Percentiles rank a stretch among this genome's conserved stretches.
phyloP scores from a whole-genome alignment of 129 eudicot genomes.

The Flaveria sonorensis region DNA sequence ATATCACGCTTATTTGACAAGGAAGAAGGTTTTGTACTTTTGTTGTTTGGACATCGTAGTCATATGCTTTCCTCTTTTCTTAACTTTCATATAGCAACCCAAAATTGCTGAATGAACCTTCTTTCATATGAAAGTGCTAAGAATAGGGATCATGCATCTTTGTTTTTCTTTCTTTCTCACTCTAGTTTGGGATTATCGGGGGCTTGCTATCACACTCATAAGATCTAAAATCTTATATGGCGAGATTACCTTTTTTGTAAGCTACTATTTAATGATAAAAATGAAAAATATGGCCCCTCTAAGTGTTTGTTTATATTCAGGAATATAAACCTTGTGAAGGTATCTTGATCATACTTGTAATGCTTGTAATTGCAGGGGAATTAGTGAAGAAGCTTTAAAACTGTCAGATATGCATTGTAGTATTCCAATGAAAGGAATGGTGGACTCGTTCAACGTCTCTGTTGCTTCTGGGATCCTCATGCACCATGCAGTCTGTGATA shows the following conservation, averaged over 20 bases:
- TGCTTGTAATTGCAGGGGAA: slow-evolving; percentile 59
- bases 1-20: not conserved
- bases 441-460: slow-evolving; percentile 92
- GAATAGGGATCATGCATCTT: not conserved
- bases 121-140: not conserved
- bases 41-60: not conserved
- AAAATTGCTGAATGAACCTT: not conserved
- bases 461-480: slow-evolving; percentile 96
- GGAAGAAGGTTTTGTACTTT: not conserved
- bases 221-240: not conserved
- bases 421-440: slow-evolving; percentile 98
- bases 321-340: no score
- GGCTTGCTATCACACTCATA: not conserved
- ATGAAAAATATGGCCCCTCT: not conserved
- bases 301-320: slow-evolving; percentile 10
- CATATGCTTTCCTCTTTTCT: not conserved
- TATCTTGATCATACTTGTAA: not conserved
- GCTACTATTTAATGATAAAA: not conserved
- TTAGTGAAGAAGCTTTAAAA: slow-evolving; percentile 78
- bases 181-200: not conserved
- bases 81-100: not conserved
- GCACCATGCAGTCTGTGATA: slow-evolving; percentile 91
- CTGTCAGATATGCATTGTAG: slow-evolving; percentile 82
- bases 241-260: not conserved
- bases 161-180: not conserved